Conservation (phyloP, 169 alveolate genomes). For the Cryptosporidium bovis region DNA sequence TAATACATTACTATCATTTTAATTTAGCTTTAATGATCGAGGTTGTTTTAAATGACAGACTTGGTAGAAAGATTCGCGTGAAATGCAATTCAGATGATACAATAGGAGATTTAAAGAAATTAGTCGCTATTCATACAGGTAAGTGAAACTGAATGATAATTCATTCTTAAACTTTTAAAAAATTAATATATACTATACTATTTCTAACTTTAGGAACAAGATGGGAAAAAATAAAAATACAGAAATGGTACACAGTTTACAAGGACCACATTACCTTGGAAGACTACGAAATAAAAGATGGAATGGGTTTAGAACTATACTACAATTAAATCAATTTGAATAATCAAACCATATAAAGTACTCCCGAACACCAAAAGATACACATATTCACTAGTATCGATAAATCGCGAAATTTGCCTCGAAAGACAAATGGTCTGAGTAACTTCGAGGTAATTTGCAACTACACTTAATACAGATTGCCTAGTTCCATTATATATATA, state of each 20-base stretch:
- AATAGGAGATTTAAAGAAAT: slow-evolving; percentile 94
- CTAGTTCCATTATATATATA: no score
- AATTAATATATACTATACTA: neutral
- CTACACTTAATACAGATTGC: no score
- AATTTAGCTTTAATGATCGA: slow-evolving; percentile 89
- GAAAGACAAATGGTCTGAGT: no score
- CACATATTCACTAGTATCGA: neutral
- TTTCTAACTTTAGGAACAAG: slow-evolving; percentile 89
- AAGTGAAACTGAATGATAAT: neutral
- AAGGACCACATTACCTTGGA: slow-evolving; percentile 98
- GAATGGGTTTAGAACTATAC: slow-evolving; percentile 97
- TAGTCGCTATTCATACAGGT: slow-evolving; percentile 98
- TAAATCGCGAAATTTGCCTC: no score
- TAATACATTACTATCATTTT: no score
- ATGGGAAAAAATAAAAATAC: slow-evolving; percentile 95
- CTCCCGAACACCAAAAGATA: neutral
- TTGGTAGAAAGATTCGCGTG: slow-evolving; percentile 97
- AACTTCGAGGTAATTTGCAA: no score
- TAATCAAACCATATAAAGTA: slow-evolving; percentile 10
- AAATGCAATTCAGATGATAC: slow-evolving; percentile 98
- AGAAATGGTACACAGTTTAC: slow-evolving; percentile 95
- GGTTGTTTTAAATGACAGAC: slow-evolving; percentile 95
- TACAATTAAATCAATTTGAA: slow-evolving; percentile 85
- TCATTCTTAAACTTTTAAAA: neutral
- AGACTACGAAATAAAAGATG: slow-evolving; percentile 98